A percentile compares a stretch with the other conserved stretches of the same genome.
These are phyloP conservation scores for Pyrus hybrid DNA, from an alignment of 331 rosid genomes.

Conservation along the genomic window DNA sequence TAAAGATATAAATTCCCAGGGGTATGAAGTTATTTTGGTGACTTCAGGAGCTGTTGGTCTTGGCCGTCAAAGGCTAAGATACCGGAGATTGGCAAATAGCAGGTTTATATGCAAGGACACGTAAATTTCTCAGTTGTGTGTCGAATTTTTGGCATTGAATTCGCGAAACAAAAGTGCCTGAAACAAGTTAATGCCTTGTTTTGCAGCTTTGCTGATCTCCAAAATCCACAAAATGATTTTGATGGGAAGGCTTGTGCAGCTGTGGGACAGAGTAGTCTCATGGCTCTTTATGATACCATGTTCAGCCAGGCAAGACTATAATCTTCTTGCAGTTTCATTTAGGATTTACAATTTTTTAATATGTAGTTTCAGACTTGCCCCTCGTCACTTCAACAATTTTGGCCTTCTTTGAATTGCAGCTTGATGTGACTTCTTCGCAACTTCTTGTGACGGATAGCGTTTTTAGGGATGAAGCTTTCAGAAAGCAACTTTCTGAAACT, in stretches of 20 bases:
- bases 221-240: conserved; percentile 50
- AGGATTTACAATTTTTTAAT: not conserved
- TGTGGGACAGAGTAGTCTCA: conserved; percentile 90
- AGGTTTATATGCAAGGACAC: conserved; percentile 31
- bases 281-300: conserved; percentile 93
- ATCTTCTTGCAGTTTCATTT: not conserved
- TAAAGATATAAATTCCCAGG: conserved; percentile 57
- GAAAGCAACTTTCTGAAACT: conserved; percentile 67
- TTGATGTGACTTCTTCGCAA: conserved; percentile 87
- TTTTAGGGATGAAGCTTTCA: conserved; percentile 59
- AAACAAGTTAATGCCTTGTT: conserved; percentile 8
- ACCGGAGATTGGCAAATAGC: conserved; percentile 78
- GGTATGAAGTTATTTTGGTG: conserved; percentile 78
- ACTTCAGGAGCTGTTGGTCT: conserved; percentile 91
- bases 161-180: not conserved
- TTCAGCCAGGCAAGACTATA: conserved; percentile 60
- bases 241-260: conserved; percentile 96
- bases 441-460: conserved; percentile 83
- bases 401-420: conserved; percentile 38
- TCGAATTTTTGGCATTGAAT: not conserved
- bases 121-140: not conserved
- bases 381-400: not conserved
- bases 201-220: conserved; percentile 81
- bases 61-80: conserved; percentile 77
- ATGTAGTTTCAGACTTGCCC: no score